A percentile compares a stretch with the other conserved stretches of the same genome.
Conservation (phyloP, 768 basidiomycete genomes). For the Suillus fuscotomentosus region DNA sequence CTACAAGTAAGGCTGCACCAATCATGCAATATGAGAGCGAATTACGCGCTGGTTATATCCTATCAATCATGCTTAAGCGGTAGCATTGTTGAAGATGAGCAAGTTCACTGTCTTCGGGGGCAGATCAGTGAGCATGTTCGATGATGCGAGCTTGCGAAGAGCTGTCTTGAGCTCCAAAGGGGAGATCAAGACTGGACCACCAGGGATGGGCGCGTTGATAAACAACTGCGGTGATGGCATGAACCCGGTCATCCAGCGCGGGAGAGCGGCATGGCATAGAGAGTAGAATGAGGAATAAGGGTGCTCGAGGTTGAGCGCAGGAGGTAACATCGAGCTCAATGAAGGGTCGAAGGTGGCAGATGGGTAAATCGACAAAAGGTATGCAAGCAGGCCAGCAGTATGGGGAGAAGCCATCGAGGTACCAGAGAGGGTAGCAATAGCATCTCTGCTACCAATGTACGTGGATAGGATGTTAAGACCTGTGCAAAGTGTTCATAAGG, state of each 20-base stretch:
- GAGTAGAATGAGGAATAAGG: conserved; percentile 50
- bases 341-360: conserved; percentile 58
- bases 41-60: background rate
- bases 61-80: conserved; percentile 23
- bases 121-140: conserved; percentile 43
- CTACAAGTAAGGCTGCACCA: background rate
- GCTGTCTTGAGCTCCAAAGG: conserved; percentile 79
- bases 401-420: conserved; percentile 97
- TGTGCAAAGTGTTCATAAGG: conserved; percentile 14
- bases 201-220: conserved; percentile 42
- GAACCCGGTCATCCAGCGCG: conserved; percentile 55
- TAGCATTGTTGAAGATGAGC: conserved; percentile 82
- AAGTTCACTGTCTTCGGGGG: conserved; percentile 61
- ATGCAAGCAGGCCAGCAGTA: conserved; percentile 85
- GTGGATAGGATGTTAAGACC: conserved; percentile 89
- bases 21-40: conserved; percentile 6
- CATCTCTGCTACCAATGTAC: conserved; percentile 61
- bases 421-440: conserved; percentile 80
- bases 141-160: conserved; percentile 58
- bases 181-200: conserved; percentile 43
- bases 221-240: conserved; percentile 54
- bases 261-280: conserved; percentile 52
- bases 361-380: conserved; percentile 88
- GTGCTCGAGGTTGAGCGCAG: conserved; percentile 33
- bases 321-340: conserved; percentile 37